phyloP scores from a whole-genome alignment of 495 filamentous ascomycete genomes.

The Tuber magnatum region DNA sequence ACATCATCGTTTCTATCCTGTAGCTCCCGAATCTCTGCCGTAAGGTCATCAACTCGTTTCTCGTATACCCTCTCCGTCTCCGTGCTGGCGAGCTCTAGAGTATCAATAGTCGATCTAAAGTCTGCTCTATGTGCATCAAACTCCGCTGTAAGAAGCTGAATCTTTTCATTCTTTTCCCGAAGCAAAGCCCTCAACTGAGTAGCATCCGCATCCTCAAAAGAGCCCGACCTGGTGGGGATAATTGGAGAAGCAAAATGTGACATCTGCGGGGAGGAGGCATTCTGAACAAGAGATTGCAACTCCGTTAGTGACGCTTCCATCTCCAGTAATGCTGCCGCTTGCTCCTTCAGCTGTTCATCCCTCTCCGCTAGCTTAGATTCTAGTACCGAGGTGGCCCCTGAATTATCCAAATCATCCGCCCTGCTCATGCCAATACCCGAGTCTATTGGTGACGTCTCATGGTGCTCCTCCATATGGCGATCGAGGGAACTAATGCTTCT shows the following conservation, averaged over 20 bases:
- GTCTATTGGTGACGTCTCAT: slow-evolving; percentile 52
- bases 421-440: slow-evolving; percentile 49
- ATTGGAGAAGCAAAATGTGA: slow-evolving; percentile 11
- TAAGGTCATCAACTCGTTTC: slow-evolving; percentile 78
- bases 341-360: slow-evolving; percentile 78
- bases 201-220: slow-evolving; percentile 68
- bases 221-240: slow-evolving; percentile 18
- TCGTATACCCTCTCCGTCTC: slow-evolving; percentile 99
- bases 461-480: slow-evolving; percentile 31
- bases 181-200: slow-evolving; percentile 70
- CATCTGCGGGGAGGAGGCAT: slow-evolving; percentile 42
- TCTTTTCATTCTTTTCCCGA: slow-evolving; percentile 94
- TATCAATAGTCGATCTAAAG: slow-evolving; percentile 94
- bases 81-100: slow-evolving; percentile 87
- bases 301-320: slow-evolving; percentile 75
- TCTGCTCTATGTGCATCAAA: slow-evolving; percentile 94
- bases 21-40: slow-evolving; percentile 72
- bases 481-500: slow-evolving; percentile 33
- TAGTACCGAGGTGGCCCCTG: slow-evolving; percentile 63
- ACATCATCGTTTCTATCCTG: slow-evolving; percentile 81
- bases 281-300: slow-evolving; percentile 61
- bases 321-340: slow-evolving; percentile 69
- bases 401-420: slow-evolving; percentile 47
- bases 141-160: slow-evolving; percentile 80
- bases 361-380: slow-evolving; percentile 68